These are phyloP conservation scores for Acanthamoeba royreba DNA, from an alignment of 208 protist genomes.

Conservation along the genomic window DNA sequence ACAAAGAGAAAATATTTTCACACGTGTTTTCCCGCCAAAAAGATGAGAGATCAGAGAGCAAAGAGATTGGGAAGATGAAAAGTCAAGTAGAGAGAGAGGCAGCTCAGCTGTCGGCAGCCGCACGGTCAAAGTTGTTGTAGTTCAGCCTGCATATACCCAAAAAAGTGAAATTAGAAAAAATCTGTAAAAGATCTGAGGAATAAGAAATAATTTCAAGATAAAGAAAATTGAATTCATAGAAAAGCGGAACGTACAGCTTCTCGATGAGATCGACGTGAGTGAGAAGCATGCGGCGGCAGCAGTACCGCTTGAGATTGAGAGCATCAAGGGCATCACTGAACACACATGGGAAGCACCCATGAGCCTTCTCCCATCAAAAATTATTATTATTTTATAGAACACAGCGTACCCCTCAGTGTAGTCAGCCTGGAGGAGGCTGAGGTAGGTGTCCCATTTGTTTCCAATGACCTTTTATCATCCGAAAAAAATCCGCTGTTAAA, in stretches of 20 bases:
- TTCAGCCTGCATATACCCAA: background rate
- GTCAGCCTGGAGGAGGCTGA: conserved; percentile 88
- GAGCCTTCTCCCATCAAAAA: background rate
- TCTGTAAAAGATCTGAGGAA: background rate
- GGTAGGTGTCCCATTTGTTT: conserved; percentile 96
- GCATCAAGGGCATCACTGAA: conserved; percentile 93
- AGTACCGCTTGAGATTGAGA: conserved; percentile 96
- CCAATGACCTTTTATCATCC: conserved; percentile 88
- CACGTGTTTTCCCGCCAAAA: too few relatives aligned
- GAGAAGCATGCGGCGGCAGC: conserved; percentile 99
- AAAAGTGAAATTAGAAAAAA: too few relatives aligned
- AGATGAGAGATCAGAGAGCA: too few relatives aligned
- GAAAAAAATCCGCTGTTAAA: background rate
- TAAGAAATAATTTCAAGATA: background rate
- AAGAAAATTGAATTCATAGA: too few relatives aligned
- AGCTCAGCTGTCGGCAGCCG: background rate
- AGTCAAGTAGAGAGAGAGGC: too few relatives aligned
- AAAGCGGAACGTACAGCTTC: conserved; percentile 82
- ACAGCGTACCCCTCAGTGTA: conserved; percentile 92
- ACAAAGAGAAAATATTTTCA: too few relatives aligned
- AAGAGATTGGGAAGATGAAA: too few relatives aligned
- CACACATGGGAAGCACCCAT: background rate
- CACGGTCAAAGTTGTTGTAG: conserved; percentile 5
- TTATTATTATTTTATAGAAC: too few relatives aligned
- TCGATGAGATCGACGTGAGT: conserved; percentile 99